Evolutionary conservation across 345 rosid species (phyloP).

Genomic region (Eucalyptus regnans): DNA sequence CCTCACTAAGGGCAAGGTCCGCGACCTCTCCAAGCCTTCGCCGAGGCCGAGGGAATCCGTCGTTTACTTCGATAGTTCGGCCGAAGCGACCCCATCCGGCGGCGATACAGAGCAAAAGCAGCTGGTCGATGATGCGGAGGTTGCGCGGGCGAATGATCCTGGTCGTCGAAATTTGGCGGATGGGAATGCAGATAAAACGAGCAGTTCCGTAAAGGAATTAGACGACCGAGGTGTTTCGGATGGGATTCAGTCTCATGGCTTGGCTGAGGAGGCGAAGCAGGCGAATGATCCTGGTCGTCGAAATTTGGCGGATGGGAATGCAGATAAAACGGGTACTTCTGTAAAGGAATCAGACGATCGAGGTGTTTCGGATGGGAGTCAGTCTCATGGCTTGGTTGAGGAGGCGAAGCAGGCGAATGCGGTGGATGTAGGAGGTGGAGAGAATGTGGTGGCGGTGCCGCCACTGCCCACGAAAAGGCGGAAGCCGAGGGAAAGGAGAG

Average conservation of each 20-base stretch:
- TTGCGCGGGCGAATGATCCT: background rate
- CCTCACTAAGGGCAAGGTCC: slow-evolving; percentile 62
- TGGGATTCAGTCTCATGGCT: slow-evolving; percentile 5
- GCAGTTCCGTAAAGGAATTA: background rate
- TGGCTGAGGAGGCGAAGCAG: background rate
- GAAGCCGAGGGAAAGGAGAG: slow-evolving; percentile 76
- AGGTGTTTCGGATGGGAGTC: background rate
- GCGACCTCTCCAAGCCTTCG: slow-evolving; percentile 27
- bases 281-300: background rate
- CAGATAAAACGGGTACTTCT: background rate
- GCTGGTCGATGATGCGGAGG: background rate
- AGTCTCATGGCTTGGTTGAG: slow-evolving; percentile 4
- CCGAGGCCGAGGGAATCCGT: slow-evolving; percentile 48
- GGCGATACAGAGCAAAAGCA: background rate
- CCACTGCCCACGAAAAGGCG: slow-evolving; percentile 38
- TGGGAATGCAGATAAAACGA: background rate
- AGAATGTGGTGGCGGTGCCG: background rate
- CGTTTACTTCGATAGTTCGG: slow-evolving; percentile 28
- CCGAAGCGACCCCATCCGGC: background rate
- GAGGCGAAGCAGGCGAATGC: slow-evolving; percentile 5
- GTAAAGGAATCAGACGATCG: background rate
- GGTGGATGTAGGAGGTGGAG: slow-evolving; percentile 2
- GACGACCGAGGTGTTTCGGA: background rate
- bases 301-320: background rate
- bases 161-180: background rate